phyloP scores from a whole-genome alignment of 2,329 filamentous ascomycete genomes.

The Cladophialophora exuberans region DNA sequence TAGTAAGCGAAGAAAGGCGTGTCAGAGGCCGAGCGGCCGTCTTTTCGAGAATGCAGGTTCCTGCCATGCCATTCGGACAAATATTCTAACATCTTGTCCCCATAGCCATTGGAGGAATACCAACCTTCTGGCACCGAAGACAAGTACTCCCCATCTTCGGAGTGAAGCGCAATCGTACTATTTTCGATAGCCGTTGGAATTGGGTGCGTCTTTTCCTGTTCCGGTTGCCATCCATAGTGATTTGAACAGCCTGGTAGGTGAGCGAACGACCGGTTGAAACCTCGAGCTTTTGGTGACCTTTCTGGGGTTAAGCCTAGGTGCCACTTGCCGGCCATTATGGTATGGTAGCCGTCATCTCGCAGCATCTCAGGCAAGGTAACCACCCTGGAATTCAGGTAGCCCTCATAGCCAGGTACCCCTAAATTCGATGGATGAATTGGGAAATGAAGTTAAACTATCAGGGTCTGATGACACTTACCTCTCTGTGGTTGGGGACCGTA shows the following conservation, averaged over 20 bases:
- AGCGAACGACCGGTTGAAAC: conserved; percentile 63
- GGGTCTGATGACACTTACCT: no score
- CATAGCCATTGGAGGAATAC: conserved; percentile 60
- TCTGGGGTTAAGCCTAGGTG: conserved; percentile 64
- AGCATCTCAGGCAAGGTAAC: conserved; percentile 63
- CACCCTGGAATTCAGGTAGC: conserved; percentile 64
- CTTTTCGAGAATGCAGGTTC: conserved; percentile 41
- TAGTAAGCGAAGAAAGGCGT: conserved; percentile 56
- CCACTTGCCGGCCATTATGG: conserved; percentile 67
- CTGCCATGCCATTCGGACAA: conserved; percentile 52
- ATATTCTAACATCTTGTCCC: conserved; percentile 56
- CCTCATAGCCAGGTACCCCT: conserved; percentile 66
- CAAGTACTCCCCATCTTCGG: conserved; percentile 50
- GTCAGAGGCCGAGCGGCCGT: no score
- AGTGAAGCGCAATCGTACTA: conserved; percentile 48
- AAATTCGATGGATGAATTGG: no score
- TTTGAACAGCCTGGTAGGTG: conserved; percentile 65
- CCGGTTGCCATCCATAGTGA: conserved; percentile 59
- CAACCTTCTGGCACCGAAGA: conserved; percentile 54
- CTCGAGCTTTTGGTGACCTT: conserved; percentile 58
- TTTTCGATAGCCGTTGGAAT: conserved; percentile 46
- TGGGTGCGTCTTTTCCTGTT: no score
- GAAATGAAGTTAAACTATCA: no score
- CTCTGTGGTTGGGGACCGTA: conserved; percentile 59
- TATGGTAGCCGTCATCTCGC: conserved; percentile 62